Conservation (phyloP, 495 filamentous ascomycete genomes). For the Aspergillus sclerotioniger region DNA sequence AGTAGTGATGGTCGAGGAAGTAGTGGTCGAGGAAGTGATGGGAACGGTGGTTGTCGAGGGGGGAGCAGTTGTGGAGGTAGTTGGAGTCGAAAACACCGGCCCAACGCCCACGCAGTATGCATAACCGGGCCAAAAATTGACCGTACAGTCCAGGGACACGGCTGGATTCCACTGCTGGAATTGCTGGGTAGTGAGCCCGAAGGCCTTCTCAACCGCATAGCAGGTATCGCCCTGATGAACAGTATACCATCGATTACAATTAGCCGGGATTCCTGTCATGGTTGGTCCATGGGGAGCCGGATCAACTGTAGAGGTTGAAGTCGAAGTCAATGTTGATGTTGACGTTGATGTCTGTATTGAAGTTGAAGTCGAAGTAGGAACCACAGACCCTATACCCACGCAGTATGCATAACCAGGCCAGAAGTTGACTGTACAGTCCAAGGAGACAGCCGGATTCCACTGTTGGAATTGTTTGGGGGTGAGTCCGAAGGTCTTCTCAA, state of each 20-base stretch:
- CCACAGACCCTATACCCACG: constrained; percentile 13
- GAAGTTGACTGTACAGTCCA: constrained; percentile 18
- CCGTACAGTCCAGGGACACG: constrained; percentile 19
- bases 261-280: constrained; percentile 13
- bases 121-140: constrained; percentile 12
- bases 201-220: constrained; percentile 3
- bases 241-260: constrained; percentile 24
- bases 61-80: background rate
- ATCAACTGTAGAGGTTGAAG: constrained; percentile 3
- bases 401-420: constrained; percentile 15
- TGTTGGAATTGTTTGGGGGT: constrained; percentile 17
- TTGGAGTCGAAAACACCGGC: background rate
- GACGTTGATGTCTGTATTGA: background rate
- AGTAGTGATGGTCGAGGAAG: background rate
- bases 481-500: constrained; percentile 13
- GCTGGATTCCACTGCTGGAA: constrained; percentile 26
- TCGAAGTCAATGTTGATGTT: too few relatives aligned
- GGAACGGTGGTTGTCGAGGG: background rate
- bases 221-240: constrained; percentile 24
- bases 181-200: constrained; percentile 16
- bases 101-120: constrained; percentile 20
- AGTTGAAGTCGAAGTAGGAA: background rate
- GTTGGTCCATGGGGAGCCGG: constrained; percentile 13
- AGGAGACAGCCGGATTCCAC: constrained; percentile 26
- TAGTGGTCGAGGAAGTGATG: background rate